Conservation (phyloP, 1,284 basidiomycete genomes). For the Tilletiopsis washingtonensis region DNA sequence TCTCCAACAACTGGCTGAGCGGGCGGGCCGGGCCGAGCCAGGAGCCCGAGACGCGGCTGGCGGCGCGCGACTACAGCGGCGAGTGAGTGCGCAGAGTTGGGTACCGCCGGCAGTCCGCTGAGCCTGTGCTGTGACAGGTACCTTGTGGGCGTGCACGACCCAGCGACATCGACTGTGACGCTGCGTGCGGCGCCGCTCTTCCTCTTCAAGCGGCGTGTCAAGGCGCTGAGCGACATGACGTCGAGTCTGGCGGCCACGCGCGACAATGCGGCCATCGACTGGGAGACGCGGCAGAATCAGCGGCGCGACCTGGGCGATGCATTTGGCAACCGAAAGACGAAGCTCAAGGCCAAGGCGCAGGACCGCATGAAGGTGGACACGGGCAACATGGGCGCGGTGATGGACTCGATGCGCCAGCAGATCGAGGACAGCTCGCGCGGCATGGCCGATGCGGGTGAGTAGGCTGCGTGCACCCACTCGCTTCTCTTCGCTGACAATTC, state of each 20-base stretch:
- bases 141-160: constrained; percentile 42
- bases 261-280: constrained; percentile 13
- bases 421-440: constrained; percentile 25
- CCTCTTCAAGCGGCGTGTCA: constrained; percentile 32
- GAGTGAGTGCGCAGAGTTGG: constrained; percentile 9
- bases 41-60: constrained; percentile 22
- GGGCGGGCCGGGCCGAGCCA: constrained; percentile 9
- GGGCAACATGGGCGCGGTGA: constrained; percentile 32
- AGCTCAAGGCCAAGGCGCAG: constrained; percentile 35
- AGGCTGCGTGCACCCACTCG: neutral
- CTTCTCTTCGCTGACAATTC: constrained; percentile 14
- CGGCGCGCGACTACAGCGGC: constrained; percentile 36
- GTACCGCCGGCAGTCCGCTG: too few relatives aligned
- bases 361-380: constrained; percentile 47
- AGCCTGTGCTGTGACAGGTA: constrained; percentile 14
- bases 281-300: constrained; percentile 22
- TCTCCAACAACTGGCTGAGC: constrained; percentile 25
- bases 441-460: constrained; percentile 1
- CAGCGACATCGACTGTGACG: constrained; percentile 29
- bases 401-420: constrained; percentile 10
- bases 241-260: constrained; percentile 4
- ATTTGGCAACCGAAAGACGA: constrained; percentile 45
- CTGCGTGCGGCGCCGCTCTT: constrained; percentile 37
- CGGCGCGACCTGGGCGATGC: constrained; percentile 40
- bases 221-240: constrained; percentile 26